phyloP scores from a whole-genome alignment of 345 rosid genomes.

The Brassica nigra region DNA sequence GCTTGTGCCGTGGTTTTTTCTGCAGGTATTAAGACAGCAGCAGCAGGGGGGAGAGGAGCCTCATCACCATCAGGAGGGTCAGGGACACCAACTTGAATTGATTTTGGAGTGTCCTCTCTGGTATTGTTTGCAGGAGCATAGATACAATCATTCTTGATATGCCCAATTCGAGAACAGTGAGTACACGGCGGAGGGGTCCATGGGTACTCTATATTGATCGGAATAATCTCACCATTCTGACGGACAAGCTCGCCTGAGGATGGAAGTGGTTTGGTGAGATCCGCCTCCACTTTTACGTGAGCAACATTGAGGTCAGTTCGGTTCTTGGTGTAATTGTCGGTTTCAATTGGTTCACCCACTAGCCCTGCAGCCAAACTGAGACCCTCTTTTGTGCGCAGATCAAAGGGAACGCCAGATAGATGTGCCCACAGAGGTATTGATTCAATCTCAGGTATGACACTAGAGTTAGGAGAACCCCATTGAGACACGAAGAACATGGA shows the following conservation, averaged over 20 bases:
- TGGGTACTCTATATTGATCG: not conserved
- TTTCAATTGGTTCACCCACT: not conserved
- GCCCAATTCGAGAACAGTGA: not conserved
- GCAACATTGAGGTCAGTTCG: not conserved
- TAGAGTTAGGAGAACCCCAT: not conserved
- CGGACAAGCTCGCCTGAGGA: not conserved
- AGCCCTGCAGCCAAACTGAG: not conserved
- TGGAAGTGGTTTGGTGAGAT: not conserved
- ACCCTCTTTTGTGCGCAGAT: not conserved
- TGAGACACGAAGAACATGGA: not conserved
- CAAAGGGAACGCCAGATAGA: not conserved
- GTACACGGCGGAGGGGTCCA: not conserved
- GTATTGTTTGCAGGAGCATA: too few relatives aligned
- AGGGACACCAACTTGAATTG: too few relatives aligned
- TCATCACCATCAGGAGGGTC: too few relatives aligned
- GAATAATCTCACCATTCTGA: not conserved
- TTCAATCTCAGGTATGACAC: not conserved
- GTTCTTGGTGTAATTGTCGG: not conserved
- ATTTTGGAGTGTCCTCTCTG: too few relatives aligned
- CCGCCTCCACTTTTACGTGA: not conserved
- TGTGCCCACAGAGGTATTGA: not conserved
- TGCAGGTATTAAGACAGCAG: too few relatives aligned
- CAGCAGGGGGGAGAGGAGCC: too few relatives aligned
- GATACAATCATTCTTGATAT: not conserved
- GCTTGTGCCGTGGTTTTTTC: too few relatives aligned